Percentiles rank a stretch among this genome's conserved stretches.
These are phyloP conservation scores for Yarrowia hollandica DNA, from an alignment of 805 yeast genomes.

Conservation along the genomic window DNA sequence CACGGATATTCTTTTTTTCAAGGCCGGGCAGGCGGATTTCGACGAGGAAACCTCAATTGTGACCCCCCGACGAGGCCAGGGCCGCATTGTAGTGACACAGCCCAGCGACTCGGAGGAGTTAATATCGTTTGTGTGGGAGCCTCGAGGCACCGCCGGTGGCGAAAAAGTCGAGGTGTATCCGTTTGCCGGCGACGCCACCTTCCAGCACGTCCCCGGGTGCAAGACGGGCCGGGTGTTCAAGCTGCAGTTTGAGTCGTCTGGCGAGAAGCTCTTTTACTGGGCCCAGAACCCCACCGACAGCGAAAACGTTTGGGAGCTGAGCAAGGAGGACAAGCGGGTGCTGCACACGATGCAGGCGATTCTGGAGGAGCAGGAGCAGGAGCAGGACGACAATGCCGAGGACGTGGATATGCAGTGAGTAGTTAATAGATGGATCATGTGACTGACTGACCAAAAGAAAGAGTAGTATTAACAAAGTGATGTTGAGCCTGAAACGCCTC, in stretches of 20 bases:
- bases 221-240: constrained; percentile 76
- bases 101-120: constrained; percentile 72
- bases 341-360: constrained; percentile 50
- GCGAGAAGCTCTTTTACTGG: constrained; percentile 63
- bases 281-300: constrained; percentile 69
- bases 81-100: constrained; percentile 59
- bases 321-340: constrained; percentile 56
- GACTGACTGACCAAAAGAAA: no score
- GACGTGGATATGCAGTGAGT: constrained; percentile 32
- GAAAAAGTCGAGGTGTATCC: constrained; percentile 57
- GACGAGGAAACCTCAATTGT: constrained; percentile 60
- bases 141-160: constrained; percentile 52
- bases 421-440: constrained; percentile 30
- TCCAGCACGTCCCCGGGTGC: constrained; percentile 69
- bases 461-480: constrained; percentile 24
- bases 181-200: constrained; percentile 83
- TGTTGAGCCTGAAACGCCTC: not conserved
- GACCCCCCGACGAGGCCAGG: constrained; percentile 70
- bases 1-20: constrained; percentile 46
- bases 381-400: constrained; percentile 40
- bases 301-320: constrained; percentile 56
- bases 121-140: constrained; percentile 70
- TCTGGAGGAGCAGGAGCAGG: constrained; percentile 41
- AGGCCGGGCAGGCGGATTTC: constrained; percentile 75
- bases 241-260: constrained; percentile 61